phyloP scores from a whole-genome alignment of 2,329 filamentous ascomycete genomes.

The Aspergillus sp. region DNA sequence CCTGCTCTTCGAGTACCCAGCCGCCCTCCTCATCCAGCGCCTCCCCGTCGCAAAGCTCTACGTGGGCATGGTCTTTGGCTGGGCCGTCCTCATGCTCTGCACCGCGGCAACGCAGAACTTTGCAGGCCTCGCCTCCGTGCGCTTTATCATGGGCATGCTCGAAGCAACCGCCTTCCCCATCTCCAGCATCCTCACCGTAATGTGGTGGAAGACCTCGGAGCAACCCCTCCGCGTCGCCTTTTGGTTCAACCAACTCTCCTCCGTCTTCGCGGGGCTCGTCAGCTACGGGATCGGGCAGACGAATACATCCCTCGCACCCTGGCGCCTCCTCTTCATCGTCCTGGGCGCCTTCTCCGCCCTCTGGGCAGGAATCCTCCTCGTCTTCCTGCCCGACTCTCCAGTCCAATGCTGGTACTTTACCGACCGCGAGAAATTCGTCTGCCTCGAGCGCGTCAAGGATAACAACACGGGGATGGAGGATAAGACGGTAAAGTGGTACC shows the following conservation, averaged over 20 bases:
- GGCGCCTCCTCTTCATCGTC: slow-evolving; percentile 37
- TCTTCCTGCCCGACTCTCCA: slow-evolving; percentile 41
- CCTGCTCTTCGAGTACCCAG: slow-evolving; percentile 2
- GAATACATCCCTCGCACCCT: slow-evolving; percentile 24
- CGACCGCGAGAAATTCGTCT: slow-evolving; percentile 41
- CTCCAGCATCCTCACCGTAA: slow-evolving; percentile 3
- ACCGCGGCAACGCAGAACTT: slow-evolving; percentile 13
- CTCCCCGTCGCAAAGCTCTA: slow-evolving; percentile 7
- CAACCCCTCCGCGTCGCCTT: slow-evolving; percentile 10
- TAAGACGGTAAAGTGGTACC: slow-evolving; percentile 11
- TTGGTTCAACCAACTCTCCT: slow-evolving; percentile 4
- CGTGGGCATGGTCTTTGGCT: slow-evolving; percentile 4
- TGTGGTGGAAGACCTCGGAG: slow-evolving; percentile 10
- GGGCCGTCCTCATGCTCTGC: neutral
- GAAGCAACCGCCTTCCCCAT: slow-evolving; percentile 1
- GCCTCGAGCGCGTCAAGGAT: slow-evolving; percentile 25
- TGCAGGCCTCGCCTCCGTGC: neutral
- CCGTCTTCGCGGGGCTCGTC: slow-evolving; percentile 19
- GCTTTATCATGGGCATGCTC: slow-evolving; percentile 14
- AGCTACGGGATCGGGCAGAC: slow-evolving; percentile 35
- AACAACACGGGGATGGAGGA: slow-evolving; percentile 23
- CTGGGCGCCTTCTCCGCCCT: slow-evolving; percentile 36
- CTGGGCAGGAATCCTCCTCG: slow-evolving; percentile 31
- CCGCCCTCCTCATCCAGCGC: neutral
- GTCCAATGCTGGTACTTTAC: slow-evolving; percentile 39